A percentile compares a stretch with the other conserved stretches of the same genome.
phyloP scores from a whole-genome alignment of 305 asterid species.

The Fraxinus sp. region DNA sequence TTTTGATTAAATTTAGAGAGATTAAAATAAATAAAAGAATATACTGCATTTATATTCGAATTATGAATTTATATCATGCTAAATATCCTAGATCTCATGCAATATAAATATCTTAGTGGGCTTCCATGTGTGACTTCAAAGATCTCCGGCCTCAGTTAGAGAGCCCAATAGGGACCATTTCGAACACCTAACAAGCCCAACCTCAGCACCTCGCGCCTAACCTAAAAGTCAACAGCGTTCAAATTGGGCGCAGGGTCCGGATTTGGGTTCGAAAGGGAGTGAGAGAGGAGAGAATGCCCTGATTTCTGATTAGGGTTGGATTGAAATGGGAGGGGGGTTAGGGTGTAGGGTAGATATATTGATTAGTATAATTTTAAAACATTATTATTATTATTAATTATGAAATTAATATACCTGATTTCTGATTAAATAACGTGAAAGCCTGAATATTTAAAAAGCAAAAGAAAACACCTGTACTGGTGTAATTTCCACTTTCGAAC shows the following conservation, averaged over 20 bases:
- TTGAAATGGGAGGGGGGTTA: no score
- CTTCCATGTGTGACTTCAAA: neutral
- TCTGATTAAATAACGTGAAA: no score
- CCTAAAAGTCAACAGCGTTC: neutral
- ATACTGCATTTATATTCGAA: neutral
- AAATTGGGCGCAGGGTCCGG: neutral
- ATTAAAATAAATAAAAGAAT: neutral
- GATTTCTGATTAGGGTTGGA: no score
- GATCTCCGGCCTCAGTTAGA: neutral
- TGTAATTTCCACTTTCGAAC: no score
- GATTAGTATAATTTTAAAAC: no score
- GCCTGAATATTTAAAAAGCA: no score
- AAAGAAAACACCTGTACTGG: no score
- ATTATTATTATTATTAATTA: no score
- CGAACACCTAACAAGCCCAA: neutral
- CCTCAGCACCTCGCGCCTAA: neutral
- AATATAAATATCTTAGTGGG: neutral
- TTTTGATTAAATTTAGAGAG: neutral
- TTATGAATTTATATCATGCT: neutral
- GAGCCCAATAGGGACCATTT: neutral
- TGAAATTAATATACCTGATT: no score
- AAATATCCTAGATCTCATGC: neutral
- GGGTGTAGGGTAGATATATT: no score
- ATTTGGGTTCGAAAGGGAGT: constrained; percentile 1
- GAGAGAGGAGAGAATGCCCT: no score